Base-by-base conservation (phyloP, 2,329 filamentous ascomycete species). In the Ceratocystis alfenasii region DNA sequence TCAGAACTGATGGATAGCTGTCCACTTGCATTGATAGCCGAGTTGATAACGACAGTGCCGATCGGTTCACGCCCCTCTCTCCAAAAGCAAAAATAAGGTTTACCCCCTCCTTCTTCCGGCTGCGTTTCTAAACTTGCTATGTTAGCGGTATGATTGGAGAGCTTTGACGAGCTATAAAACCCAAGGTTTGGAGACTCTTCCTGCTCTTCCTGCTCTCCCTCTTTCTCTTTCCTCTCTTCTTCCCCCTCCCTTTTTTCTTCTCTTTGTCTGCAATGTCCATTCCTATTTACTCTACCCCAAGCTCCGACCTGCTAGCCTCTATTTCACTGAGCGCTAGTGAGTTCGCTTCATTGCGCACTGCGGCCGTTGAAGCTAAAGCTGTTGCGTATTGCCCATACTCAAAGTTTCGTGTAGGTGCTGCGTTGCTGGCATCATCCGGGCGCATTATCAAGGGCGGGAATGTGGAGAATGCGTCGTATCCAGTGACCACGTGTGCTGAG, bases 401-500 rank as follows among this genome's bases (percentile, higher is more conserved):
- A 71, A 83, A 87, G 68, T 99, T 97, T 80, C 89, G 87, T 69
- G 94, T 99, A 69, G 94, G 94, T 69, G 87, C 89, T 62, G 86
- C 88, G 44, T 76, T 97, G 68, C 84, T 97, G 69, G 74, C 74
- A 46, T 72, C 75, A 10, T 82, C 80, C 2, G 69, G 71, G 63
- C 68, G 74, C 62, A 72, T 74, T 62, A 70, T 70, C 60, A 78
- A 82, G 59, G 94, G 94, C 65, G 91, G 89, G 69, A 96, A 96
- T 74, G 85, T 97, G 68, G 94, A 99, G 78, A 96, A 97, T 74
- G 92, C 90, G 1, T 80, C 88, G 33, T 97, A 95, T 74, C 93
- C 94, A 0, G 92, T 96, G 5, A 90, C 90, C n/a, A 95, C 89
- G 2, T 97, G 94, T 75, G 94, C 94, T 15, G 94, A 99, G 81